Evolutionary conservation across 305 asterid species (phyloP), one percentile per base, ranked within the genome.

Genomic region (Fraxinus sp.): DNA sequence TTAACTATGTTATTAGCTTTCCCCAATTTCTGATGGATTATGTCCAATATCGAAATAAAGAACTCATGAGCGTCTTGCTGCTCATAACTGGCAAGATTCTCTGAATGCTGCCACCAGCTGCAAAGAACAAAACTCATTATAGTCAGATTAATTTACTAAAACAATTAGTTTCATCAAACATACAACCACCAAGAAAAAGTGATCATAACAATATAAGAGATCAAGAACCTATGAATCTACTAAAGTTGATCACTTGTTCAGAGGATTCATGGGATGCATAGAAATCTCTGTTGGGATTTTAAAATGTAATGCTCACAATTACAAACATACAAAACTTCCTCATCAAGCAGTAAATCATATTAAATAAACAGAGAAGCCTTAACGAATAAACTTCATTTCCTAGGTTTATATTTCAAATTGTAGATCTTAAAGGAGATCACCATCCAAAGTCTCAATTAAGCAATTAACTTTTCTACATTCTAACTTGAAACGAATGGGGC

Each of bases 61-160:
- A 93, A 93, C 77, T 93, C 97, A 16, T 93, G 97, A 49, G 96
- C 97, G 74, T 92, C 97, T 83, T 93, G 94, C 89, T 92, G 96
- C 88, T 91, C 97, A n/a, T 93, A 91, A 81, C 89, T 83, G 83
- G 96, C 97, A 85, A 87, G 93, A 87, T 89, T 89, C 79, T 92
- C 95, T 2, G 97, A 93, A 86, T 89, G 96, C 87, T 89, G 95
- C 97, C 97, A 93, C 96, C 96, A 93, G 87, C 95, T 93, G 93
- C 87, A 88, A 87, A 85, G 66, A 77, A 39, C 78, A 62, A 77
- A 43, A 28, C 66, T 75, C 64, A 77, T 71, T 78, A 35, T 77
- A 73, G 33, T 75, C 3, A 66, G 33, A 28, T 14, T 8, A 52
- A 71, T 75, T 14, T 39, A 77, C 77, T 33, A 80, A 79, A 66